phyloP scores from a whole-genome alignment of 768 basidiomycete genomes.

The Gloeopeniophorella convolvens region DNA sequence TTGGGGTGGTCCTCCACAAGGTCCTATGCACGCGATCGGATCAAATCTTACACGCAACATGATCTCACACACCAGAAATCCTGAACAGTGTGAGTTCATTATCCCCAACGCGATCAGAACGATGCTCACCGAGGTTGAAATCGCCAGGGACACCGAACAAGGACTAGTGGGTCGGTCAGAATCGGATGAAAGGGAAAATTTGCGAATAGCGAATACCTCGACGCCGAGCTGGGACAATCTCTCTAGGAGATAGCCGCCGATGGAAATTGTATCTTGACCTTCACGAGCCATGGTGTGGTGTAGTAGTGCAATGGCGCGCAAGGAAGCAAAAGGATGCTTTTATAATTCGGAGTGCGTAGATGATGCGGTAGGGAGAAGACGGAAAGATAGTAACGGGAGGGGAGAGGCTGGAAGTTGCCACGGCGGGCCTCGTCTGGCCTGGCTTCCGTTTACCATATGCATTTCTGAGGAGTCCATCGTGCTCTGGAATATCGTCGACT shows the following conservation, averaged over 20 bases:
- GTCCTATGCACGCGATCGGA: slow-evolving; percentile 43
- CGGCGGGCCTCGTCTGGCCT: slow-evolving; percentile 1
- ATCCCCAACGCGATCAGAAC: background rate
- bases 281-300: slow-evolving; percentile 4
- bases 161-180: slow-evolving; percentile 37
- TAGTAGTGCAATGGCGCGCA: background rate
- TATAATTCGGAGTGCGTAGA: background rate
- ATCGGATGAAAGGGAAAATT: background rate
- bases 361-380: background rate
- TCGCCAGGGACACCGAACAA: slow-evolving; percentile 88
- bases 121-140: slow-evolving; percentile 57
- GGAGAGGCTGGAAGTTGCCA: background rate
- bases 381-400: background rate
- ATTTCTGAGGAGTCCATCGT: background rate
- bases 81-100: slow-evolving; percentile 6
- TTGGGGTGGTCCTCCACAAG: slow-evolving; percentile 70
- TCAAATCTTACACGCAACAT: slow-evolving; percentile 5
- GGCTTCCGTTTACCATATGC: background rate
- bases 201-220: slow-evolving; percentile 34
- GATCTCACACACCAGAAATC: slow-evolving; percentile 40
- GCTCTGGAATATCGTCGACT: background rate
- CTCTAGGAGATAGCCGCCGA: slow-evolving; percentile 56
- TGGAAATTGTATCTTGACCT: slow-evolving; percentile 31
- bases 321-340: background rate
- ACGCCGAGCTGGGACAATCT: slow-evolving; percentile 61